These are phyloP conservation scores for Alternaria sp. DNA, from an alignment of 2,329 filamentous ascomycete species.

Conservation along the genomic window DNA sequence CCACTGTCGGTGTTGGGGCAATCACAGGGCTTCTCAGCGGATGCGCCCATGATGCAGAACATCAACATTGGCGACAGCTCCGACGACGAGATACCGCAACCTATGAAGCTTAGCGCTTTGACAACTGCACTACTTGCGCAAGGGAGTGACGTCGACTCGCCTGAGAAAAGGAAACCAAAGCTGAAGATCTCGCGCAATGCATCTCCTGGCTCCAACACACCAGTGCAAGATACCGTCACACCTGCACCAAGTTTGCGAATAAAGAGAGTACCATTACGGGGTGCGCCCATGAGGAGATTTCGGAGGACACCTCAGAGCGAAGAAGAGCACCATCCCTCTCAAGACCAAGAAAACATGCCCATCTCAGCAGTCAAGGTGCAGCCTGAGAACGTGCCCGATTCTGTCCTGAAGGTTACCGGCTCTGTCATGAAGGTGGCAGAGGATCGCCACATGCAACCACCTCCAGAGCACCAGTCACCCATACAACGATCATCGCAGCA, in stretches of 20 bases:
- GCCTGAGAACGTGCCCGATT: conserved; percentile 37
- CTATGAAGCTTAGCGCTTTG: conserved; percentile 91
- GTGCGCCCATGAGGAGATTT: conserved; percentile 50
- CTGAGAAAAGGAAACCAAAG: conserved; percentile 50
- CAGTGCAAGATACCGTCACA: conserved; percentile 50
- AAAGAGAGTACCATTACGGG: conserved; percentile 50
- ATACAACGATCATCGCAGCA: conserved; percentile 49
- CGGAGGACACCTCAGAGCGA: conserved; percentile 52
- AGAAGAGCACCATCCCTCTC: conserved; percentile 52
- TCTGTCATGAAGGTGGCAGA: conserved; percentile 49
- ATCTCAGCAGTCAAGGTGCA: conserved; percentile 42
- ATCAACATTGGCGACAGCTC: conserved; percentile 80
- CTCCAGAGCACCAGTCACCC: conserved; percentile 39
- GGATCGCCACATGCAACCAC: conserved; percentile 30
- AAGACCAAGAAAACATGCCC: conserved; percentile 87
- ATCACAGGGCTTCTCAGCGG: conserved; percentile 55
- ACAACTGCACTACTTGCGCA: conserved; percentile 80
- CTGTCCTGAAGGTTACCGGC: conserved; percentile 43
- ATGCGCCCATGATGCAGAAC: conserved; percentile 57
- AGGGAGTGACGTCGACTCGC: conserved; percentile 52
- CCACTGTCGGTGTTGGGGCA: conserved; percentile 56
- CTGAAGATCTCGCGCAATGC: conserved; percentile 48
- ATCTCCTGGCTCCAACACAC: conserved; percentile 48
- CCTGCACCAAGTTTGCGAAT: conserved; percentile 52
- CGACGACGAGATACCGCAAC: conserved; percentile 86